Conservation (phyloP, 192 early-diverging fungal species). For the Jimgerdemannia lactiflua region DNA sequence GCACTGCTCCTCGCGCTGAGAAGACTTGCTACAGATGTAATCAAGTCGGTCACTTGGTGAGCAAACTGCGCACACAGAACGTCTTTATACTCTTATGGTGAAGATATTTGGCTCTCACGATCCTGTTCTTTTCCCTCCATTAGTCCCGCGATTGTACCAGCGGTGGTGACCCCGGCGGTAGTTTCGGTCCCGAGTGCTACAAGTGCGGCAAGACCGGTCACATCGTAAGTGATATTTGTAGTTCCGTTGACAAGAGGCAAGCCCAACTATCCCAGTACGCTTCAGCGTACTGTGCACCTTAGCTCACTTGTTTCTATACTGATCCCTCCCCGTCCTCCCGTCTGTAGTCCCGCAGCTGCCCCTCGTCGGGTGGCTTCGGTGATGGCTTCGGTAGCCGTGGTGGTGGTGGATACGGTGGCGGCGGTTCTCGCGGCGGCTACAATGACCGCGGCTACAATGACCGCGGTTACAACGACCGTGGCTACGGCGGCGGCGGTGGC, state of each 20-base stretch:
- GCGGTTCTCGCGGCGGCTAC: neutral
- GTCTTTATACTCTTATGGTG: too few relatives aligned
- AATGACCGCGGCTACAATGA: neutral
- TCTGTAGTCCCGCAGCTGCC: neutral
- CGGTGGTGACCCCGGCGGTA: slow-evolving; percentile 30
- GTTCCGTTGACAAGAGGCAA: too few relatives aligned
- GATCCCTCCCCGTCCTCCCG: neutral
- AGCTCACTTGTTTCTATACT: neutral
- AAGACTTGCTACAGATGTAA: slow-evolving; percentile 57
- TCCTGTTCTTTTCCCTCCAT: neutral
- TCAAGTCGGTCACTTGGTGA: slow-evolving; percentile 36
- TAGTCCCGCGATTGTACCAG: neutral
- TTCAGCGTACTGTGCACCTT: neutral
- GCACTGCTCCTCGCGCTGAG: slow-evolving; percentile 44
- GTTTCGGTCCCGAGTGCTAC: slow-evolving; percentile 39
- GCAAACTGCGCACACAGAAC: neutral
- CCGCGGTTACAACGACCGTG: too few relatives aligned
- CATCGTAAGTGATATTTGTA: slow-evolving; percentile 7
- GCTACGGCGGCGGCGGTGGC: neutral
- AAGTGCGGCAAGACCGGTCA: slow-evolving; percentile 38
- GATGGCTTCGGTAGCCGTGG: neutral
- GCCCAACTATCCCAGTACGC: too few relatives aligned
- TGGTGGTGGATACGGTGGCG: neutral
- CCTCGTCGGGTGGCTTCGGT: neutral
- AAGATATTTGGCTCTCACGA: neutral